Conservation (phyloP, 306 rosid genomes). For the Lathyrus aphaca region DNA sequence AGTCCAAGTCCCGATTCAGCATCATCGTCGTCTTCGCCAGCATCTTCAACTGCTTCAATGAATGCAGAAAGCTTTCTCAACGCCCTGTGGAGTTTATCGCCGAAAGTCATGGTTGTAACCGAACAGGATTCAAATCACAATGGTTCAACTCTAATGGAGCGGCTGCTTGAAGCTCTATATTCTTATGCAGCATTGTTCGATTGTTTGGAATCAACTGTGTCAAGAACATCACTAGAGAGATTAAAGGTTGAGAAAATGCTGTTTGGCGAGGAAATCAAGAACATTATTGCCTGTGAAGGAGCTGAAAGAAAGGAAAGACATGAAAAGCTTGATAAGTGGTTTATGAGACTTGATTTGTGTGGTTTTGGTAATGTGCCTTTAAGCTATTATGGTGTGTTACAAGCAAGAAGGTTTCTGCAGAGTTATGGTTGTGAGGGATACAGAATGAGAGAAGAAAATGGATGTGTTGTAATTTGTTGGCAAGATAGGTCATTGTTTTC, state of each 20-base stretch:
- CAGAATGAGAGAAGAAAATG: constrained; percentile 77
- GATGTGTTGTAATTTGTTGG: constrained; percentile 70
- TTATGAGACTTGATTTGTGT: constrained; percentile 65
- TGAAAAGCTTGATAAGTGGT: constrained; percentile 80
- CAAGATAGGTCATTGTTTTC: constrained; percentile 80
- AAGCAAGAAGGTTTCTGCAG: constrained; percentile 66
- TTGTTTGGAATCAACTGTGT: constrained; percentile 78
- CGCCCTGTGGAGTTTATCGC: constrained; percentile 77
- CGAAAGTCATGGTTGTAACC: constrained; percentile 75
- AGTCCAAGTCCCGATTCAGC: constrained; percentile 75
- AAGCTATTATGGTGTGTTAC: constrained; percentile 75
- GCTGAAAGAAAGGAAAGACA: constrained; percentile 83
- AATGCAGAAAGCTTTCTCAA: constrained; percentile 68
- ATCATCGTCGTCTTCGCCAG: constrained; percentile 59
- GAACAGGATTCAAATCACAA: constrained; percentile 90
- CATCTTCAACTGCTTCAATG: constrained; percentile 43
- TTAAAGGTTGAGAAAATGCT: constrained; percentile 87
- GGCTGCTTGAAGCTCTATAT: constrained; percentile 74
- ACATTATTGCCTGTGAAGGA: constrained; percentile 90
- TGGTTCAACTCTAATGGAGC: constrained; percentile 79
- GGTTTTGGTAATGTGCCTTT: constrained; percentile 66
- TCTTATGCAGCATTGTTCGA: constrained; percentile 86
- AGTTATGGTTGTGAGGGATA: constrained; percentile 84
- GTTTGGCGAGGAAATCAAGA: constrained; percentile 84
- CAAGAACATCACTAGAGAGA: constrained; percentile 80